A percentile compares a stretch with the other conserved stretches of the same genome.
phyloP scores from a whole-genome alignment of 1,284 basidiomycete species.

The Porodaedalea pini region DNA sequence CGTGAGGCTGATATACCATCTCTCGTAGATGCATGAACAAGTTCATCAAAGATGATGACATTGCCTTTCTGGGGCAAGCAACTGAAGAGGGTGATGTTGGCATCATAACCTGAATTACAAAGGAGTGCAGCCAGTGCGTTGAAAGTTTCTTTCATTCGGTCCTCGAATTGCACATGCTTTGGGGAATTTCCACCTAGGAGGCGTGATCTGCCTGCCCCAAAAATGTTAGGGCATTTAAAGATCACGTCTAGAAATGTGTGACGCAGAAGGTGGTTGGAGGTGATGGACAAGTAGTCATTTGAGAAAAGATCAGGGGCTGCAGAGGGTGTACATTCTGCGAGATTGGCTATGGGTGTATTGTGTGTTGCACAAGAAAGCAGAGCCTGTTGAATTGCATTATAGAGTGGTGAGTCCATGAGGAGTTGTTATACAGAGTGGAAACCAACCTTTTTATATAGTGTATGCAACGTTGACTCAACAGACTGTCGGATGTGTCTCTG shows the following conservation, averaged over 20 bases:
- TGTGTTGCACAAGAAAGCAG: too few species aligned
- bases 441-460: too few species aligned
- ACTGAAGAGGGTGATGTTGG: constrained; percentile 55
- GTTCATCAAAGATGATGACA: constrained; percentile 53
- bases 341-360: too few species aligned
- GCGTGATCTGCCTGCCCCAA: constrained; percentile 58
- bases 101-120: constrained; percentile 61
- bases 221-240: constrained; percentile 28
- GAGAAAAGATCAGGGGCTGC: constrained; percentile 44
- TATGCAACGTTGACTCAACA: too few species aligned
- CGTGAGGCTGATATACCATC: constrained; percentile 51
- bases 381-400: too few species aligned
- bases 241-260: constrained; percentile 34
- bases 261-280: constrained; percentile 37
- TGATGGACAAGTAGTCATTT: constrained; percentile 62
- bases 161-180: constrained; percentile 41
- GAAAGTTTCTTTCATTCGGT: constrained; percentile 39
- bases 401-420: too few species aligned
- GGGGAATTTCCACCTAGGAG: constrained; percentile 47
- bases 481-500: too few species aligned
- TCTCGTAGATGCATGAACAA: constrained; percentile 57
- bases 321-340: too few species aligned
- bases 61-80: constrained; percentile 50
- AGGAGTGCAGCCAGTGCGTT: constrained; percentile 43
- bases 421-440: too few species aligned